Percentiles rank a stretch among this genome's conserved stretches.
Conservation (phyloP, 225 moss, liverwort and hornwort species). For the Anthoceros angustus region DNA sequence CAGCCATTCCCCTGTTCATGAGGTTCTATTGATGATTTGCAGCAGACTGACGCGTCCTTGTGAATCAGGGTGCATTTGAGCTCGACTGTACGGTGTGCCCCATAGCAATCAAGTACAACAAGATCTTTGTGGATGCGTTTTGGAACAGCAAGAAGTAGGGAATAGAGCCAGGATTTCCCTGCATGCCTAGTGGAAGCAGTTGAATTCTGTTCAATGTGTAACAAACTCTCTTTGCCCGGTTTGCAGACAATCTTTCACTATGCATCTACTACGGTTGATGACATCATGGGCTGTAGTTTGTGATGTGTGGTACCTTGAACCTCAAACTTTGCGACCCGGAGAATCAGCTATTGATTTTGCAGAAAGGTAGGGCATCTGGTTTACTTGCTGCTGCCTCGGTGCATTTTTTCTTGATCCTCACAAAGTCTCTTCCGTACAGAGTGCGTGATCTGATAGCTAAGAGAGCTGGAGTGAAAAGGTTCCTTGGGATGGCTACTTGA, state of each 20-base stretch:
- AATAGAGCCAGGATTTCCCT: neutral
- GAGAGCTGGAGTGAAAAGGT: constrained; percentile 90
- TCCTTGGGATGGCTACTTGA: constrained; percentile 96
- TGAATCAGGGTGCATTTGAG: constrained; percentile 83
- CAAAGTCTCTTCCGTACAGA: constrained; percentile 23
- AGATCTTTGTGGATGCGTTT: constrained; percentile 97
- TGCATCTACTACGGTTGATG: constrained; percentile 93
- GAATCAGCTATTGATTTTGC: constrained; percentile 91
- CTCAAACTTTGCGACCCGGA: constrained; percentile 51
- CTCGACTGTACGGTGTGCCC: constrained; percentile 90
- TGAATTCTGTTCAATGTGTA: neutral
- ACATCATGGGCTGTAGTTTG: constrained; percentile 99
- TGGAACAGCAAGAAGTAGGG: constrained; percentile 99
- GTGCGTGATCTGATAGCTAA: constrained; percentile 64
- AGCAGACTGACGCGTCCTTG: neutral
- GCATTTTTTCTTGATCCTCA: neutral
- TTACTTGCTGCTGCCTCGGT: neutral
- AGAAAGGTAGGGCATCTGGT: constrained; percentile 38
- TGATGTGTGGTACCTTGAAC: constrained; percentile 98
- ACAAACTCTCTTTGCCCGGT: neutral
- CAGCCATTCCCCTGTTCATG: neutral
- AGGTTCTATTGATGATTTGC: neutral
- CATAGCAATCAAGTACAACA: constrained; percentile 94
- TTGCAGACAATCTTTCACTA: constrained; percentile 84
- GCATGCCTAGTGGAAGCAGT: neutral